phyloP scores from a whole-genome alignment of 2,329 filamentous ascomycete species.

The Chaetomium globosum region DNA sequence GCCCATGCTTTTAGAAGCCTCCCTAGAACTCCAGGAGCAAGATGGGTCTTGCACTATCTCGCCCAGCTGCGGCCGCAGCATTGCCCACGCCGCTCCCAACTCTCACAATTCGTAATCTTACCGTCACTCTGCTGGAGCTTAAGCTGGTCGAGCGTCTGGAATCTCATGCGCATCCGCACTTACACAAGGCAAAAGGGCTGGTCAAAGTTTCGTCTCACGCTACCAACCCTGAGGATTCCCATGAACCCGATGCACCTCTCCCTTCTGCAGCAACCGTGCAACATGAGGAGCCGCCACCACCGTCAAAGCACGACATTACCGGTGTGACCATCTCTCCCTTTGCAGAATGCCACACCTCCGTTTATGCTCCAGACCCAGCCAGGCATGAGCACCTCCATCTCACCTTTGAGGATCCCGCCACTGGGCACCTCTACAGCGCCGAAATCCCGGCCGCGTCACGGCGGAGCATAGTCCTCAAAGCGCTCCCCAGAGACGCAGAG shows the following conservation, averaged over 20 bases:
- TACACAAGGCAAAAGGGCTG: conserved; percentile 45
- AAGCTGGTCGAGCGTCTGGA: conserved; percentile 73
- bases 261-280: conserved; percentile 33
- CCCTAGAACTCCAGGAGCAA: not conserved
- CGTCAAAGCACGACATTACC: conserved; percentile 58
- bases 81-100: conserved; percentile 25
- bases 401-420: conserved; percentile 64
- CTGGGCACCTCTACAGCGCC: conserved; percentile 66
- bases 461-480: conserved; percentile 62
- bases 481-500: conserved; percentile 32
- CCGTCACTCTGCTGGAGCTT: conserved; percentile 70
- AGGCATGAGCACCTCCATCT: conserved; percentile 70
- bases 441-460: conserved; percentile 67
- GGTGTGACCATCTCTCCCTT: conserved; percentile 68
- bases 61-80: conserved; percentile 16
- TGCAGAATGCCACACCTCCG: conserved; percentile 62
- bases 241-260: conserved; percentile 46
- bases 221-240: conserved; percentile 36
- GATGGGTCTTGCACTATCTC: conserved; percentile 25
- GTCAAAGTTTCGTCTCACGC: conserved; percentile 47
- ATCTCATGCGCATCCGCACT: conserved; percentile 48
- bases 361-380: conserved; percentile 59
- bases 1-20: not conserved
- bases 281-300: conserved; percentile 34
- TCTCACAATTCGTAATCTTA: conserved; percentile 81